Evolutionary conservation across 1,284 basidiomycete genomes (phyloP), one percentile per base, ranked within the genome.

Genomic region (Melampsora americana): DNA sequence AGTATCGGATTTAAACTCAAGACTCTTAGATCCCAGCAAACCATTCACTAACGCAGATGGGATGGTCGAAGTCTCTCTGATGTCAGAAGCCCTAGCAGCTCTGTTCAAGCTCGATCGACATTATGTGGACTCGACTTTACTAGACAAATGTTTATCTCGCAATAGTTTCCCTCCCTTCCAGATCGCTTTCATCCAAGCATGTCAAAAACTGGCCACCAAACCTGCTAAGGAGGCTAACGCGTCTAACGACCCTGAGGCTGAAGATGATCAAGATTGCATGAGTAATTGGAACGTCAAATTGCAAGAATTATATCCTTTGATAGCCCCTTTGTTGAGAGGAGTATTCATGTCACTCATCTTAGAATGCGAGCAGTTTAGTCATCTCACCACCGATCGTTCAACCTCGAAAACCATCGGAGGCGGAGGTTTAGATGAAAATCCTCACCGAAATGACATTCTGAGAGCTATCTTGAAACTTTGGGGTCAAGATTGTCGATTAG

Each of bases 1-100:
- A 16, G 90, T 89, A 9, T 72, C 66, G 16, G 71, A 74, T 61
- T 20, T 77, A 1, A 72, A 67, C n/a, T 77, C 76, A 11, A 62
- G 69, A 5, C 46, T 76, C 14, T 81, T 82, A 62, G 81, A 82
- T 56, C 79, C 81, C 1, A 76, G 77, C 46, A 77, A 78, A 26
- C 79, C 80, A 0, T 77, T 78, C 6, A 71, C 79, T 14, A 79
- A 78, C 30, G 64, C 78, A n/a, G 78, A 79, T 30, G 79, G 78
- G 60, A 75, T 78, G 30, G 78, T 82, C 69, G 81, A 82, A 60
- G 77, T 79, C 32, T 73, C 79, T 39, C 77, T 82, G 60, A 82
- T 82, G 79, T 77, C 79, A 69, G 82, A 81, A 32, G 78, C 79
- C 28, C 79, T 82, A 32, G 80, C 79, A 42, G 79, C 81, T 9